Evolutionary conservation across 139 green algal species (phyloP), one percentile per base, ranked within the genome.

Genomic region (Chlorella sorokiniana): DNA sequence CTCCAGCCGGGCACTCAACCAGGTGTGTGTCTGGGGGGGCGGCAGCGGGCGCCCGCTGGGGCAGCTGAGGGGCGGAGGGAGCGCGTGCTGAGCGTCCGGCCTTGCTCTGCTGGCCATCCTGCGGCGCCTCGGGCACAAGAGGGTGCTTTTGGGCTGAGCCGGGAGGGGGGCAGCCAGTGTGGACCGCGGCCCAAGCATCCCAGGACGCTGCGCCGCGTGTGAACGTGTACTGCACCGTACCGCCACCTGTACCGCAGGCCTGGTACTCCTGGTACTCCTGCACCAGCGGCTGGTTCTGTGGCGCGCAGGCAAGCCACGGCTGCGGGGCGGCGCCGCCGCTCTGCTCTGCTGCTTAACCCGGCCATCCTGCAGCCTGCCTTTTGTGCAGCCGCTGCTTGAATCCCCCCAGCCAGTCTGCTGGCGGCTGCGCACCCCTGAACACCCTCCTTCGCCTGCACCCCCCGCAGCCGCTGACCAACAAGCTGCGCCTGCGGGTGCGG

Each of bases 281-380:
- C 83, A 81, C 82, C 27, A 80, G 75, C 68, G 92, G 93, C 37
- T 96, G 93, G 92, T 94, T 94, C 87, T 95, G 91, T 78, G 83
- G 85, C 11, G 88, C 88, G 0, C 62, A 79, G 73, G 73, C n/a
- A n/a, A n/a, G n/a, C n/a, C n/a, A n/a, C n/a, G n/a, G n/a, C n/a
- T 79, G 73, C 29, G 48, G 10, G 48, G 33, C n/a, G 31, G 0
- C 14, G 37, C 2, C 3, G 14, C 3, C 37, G 35, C 23, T 29
- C 5, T 61, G n/a, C 38, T 38, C 37, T 41, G 63, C 35, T n/a
- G 63, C 38, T 10, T 10, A n/a, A 7, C 25, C 59, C 2, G 33
- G 59, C 59, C 8, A 27, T 1, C 23, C 59, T 65, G 59, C 9
- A 65, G 23, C 4, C 23, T 65, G 59, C 59, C 25, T 23, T 61